Conservation (phyloP, 805 yeast species). For the Candida maesae region DNA sequence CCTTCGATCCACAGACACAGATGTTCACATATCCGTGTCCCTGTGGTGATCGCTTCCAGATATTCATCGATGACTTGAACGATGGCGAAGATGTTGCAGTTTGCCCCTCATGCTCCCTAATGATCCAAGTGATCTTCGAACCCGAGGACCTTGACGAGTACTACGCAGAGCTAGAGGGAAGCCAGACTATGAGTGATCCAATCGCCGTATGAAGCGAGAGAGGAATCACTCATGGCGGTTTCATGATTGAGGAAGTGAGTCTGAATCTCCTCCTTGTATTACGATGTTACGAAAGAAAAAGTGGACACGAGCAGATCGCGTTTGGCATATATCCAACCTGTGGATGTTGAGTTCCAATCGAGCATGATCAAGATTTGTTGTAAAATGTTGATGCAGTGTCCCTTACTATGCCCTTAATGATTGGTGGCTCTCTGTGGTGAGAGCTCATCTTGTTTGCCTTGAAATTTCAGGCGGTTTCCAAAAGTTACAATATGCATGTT, state of each 20-base stretch:
- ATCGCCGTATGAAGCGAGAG: slow-evolving; percentile 16
- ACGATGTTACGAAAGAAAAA: slow-evolving; percentile 1
- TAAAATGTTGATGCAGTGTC: too few species aligned
- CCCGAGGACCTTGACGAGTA: slow-evolving; percentile 43
- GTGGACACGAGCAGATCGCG: too few species aligned
- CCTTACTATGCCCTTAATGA: too few species aligned
- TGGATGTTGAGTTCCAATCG: too few species aligned
- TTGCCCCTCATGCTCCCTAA: slow-evolving; percentile 92
- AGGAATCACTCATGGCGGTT: too few species aligned
- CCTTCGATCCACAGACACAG: slow-evolving; percentile 78
- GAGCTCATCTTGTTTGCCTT: too few species aligned
- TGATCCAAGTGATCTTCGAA: slow-evolving; percentile 90
- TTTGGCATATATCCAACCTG: too few species aligned
- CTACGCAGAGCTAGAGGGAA: slow-evolving; percentile 33
- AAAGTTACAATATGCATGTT: neutral
- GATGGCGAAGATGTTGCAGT: slow-evolving; percentile 95
- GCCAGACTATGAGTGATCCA: slow-evolving; percentile 13
- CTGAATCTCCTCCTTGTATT: too few species aligned
- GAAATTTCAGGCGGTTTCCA: too few species aligned
- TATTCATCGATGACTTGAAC: slow-evolving; percentile 73
- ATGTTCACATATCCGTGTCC: slow-evolving; percentile 95
- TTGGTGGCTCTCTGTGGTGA: neutral
- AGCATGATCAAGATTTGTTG: too few species aligned
- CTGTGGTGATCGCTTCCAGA: slow-evolving; percentile 93
- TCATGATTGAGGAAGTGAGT: too few species aligned